Evolutionary conservation across 2,329 filamentous ascomycete genomes (phyloP), one percentile per base, ranked within the genome.

Genomic region (Hypoxylon sp.): DNA sequence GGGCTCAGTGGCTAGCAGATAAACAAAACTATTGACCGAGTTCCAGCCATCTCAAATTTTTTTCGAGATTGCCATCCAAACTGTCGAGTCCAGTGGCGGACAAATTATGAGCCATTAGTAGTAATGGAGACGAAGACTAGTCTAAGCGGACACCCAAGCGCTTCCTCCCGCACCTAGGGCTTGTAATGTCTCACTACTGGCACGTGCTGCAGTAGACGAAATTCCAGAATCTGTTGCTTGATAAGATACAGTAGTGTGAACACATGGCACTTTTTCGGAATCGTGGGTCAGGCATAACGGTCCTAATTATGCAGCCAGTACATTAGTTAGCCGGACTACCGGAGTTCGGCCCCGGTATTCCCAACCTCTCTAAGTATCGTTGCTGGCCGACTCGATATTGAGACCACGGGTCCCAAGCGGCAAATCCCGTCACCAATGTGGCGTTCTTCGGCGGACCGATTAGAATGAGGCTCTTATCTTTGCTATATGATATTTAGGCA

Each of bases 151-250:
- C 41, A 56, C n/a, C 13, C 23, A 59, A 56, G 48, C 67, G 63
- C 63, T 48, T 67, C 63, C 19, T 69, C 63, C 67, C 63, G 63
- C 28, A 14, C 60, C 60, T 49, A 56, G 59, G 59, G 14, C 59
- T 60, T 50, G 36, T 41, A 48, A 52, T 43, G 63, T 59, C 64
- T 65, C 52, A 57, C 60, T 11, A 53, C 32, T 23, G 48, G 43
- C 60, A 62, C 60, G 60, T 67, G 60, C 38, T 21, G 43, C 28
- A 17, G 19, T 28, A 19, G 60, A 14, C 36, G 32, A 53, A 11
- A 51, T 57, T 66, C 46, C 51, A 60, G 49, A 58, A 51, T 59
- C 10, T 38, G n/a, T 28, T 28, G 41, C 38, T 52, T 63, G 48
- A 66, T 56, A 30, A 49, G 23, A 25, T 51, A 43, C 49, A 63